Conservation (phyloP, 352 stramenopile species). For the Globisporangium acanthophoron region DNA sequence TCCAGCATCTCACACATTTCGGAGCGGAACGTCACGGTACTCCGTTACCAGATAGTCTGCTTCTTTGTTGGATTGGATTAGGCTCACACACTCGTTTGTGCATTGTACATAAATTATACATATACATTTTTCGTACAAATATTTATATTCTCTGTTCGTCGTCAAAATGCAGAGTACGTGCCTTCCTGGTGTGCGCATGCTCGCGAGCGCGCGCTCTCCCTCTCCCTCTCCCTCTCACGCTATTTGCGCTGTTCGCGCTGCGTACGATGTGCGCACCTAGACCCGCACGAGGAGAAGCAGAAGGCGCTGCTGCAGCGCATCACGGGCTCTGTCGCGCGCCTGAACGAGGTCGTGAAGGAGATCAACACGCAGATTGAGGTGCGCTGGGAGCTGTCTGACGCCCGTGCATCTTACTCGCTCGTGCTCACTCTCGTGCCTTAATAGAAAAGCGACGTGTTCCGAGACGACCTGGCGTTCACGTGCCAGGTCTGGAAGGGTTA, state of each 20-base stretch:
- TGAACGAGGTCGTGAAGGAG: conserved; percentile 81
- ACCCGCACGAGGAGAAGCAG: conserved; percentile 85
- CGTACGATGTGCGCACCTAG: conserved; percentile 13
- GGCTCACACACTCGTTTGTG: too few species aligned
- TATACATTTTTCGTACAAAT: too few species aligned
- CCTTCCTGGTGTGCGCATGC: too few species aligned
- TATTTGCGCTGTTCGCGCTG: not conserved
- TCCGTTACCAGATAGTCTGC: too few species aligned
- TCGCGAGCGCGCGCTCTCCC: not conserved
- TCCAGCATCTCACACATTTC: too few species aligned
- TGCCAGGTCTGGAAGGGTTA: conserved; percentile 84
- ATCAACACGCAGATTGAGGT: conserved; percentile 86
- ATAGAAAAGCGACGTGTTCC: conserved; percentile 76
- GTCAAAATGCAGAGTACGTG: too few species aligned
- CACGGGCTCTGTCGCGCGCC: conserved; percentile 59
- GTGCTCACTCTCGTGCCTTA: not conserved
- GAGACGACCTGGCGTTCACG: conserved; percentile 64
- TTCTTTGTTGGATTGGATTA: too few species aligned
- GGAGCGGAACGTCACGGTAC: too few species aligned
- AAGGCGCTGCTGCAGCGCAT: conserved; percentile 81
- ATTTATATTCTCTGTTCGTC: too few species aligned
- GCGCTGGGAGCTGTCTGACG: not conserved
- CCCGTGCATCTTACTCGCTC: not conserved
- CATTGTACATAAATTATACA: too few species aligned
- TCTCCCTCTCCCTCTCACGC: not conserved